Base-by-base conservation (phyloP, 495 filamentous ascomycete genomes). In the Articulospora tetracladia region DNA sequence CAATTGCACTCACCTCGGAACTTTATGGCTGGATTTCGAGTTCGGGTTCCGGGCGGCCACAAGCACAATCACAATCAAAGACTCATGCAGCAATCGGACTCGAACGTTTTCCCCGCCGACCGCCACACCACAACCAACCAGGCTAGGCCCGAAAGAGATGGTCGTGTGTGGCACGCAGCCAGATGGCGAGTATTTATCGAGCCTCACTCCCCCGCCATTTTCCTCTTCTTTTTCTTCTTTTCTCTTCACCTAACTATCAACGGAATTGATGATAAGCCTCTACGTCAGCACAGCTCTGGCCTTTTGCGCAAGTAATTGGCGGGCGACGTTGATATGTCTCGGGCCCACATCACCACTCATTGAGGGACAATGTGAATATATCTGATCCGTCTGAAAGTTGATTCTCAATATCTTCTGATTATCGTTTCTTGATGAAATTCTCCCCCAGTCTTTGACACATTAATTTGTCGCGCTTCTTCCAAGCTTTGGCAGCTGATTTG, bases 161-260 rank as follows among this genome's bases (percentile, higher is more conserved):
- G 25, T 26, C 25, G 50, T 19, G 4, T n/a, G 48, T 51, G 20
- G 49, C 49, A 17, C 17, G 51, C 24, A 54, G 51, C 27, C 20
- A 25, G 20, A 28, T 7, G 7, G 7, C 17, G 44, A 24, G 51
- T 54, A 54, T 54, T 28, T 28, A 20, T 36, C 36, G 7, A 39
- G 44, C 36, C 24, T 49, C 25, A 28, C 57, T 17, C 15, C 4
- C 10, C 8, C 8, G 10, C 25, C 24, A 44, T 52, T 46, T 8
- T 54, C 27, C 50, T 47, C 53, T 22, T 56, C 63, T 25, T 56
- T 34, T 46, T 53, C 63, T 72, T 68, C 57, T 67, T 73, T 70
- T 66, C 65, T 70, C 75, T 68, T 64, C 59, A 75, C 77, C 77
- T 79, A 83, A 84, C 81, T 83, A 83, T n/a, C 50, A 82, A 75